These are phyloP conservation scores for Endothia cerciana DNA, from an alignment of 2,329 filamentous ascomycete species.

Conservation along the genomic window DNA sequence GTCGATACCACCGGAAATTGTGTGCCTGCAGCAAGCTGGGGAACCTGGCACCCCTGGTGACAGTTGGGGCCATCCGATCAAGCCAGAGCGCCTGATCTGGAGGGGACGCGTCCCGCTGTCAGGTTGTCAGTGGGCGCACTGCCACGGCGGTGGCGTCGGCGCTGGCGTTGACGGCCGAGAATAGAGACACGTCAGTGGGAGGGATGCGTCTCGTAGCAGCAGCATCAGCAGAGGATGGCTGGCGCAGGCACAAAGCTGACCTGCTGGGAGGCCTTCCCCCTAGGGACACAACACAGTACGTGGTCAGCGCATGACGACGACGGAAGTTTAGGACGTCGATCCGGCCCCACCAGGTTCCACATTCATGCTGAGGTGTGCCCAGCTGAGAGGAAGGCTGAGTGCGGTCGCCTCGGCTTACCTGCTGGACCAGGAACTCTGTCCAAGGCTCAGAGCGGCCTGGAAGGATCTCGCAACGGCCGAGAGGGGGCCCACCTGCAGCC, in stretches of 20 bases:
- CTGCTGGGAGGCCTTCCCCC: background rate
- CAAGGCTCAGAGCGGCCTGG: constrained; percentile 2
- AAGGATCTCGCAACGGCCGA: constrained; percentile 1
- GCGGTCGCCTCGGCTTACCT: background rate
- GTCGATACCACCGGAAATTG: constrained; percentile 1
- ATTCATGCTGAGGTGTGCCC: constrained; percentile 3
- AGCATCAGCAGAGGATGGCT: background rate
- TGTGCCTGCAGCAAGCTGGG: background rate
- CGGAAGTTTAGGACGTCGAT: constrained; percentile 6
- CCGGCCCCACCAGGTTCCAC: constrained; percentile 6
- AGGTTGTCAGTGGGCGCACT: constrained; percentile 1
- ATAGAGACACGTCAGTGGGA: constrained; percentile 1
- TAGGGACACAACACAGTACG: background rate
- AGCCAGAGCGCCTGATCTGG: background rate
- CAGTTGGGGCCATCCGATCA: background rate
- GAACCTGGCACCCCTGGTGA: background rate
- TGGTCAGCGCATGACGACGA: constrained; percentile 5
- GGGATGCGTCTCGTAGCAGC: too few species aligned
- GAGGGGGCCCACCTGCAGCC: background rate
- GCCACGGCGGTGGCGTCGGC: background rate
- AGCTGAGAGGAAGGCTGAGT: constrained; percentile 14
- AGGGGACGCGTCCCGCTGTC: background rate
- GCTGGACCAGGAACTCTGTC: background rate
- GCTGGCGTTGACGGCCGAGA: background rate
- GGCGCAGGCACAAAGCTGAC: constrained; percentile 2